A percentile compares a stretch with the other conserved stretches of the same genome.
phyloP scores from a whole-genome alignment of 2,329 filamentous ascomycete species.

The Plectosphaerella sp. region DNA sequence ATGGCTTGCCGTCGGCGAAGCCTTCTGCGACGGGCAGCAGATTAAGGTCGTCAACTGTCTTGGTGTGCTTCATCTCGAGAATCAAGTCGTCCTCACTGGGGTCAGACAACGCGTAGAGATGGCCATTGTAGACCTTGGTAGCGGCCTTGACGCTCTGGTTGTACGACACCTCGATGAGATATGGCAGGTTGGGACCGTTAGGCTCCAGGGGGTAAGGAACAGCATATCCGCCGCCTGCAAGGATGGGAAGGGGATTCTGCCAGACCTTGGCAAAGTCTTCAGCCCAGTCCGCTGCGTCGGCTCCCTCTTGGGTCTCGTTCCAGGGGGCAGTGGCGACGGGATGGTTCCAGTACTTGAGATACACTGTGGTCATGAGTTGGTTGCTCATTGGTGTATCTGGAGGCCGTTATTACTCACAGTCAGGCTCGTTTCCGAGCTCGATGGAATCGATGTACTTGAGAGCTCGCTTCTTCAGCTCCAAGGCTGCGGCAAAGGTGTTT shows the following conservation, averaged over 20 bases:
- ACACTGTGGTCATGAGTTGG: not conserved
- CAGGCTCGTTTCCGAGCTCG: conserved; percentile 54
- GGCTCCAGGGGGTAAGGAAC: not conserved
- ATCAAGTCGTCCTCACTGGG: not conserved
- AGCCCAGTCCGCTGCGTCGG: conserved; percentile 5
- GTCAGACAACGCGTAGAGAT: not conserved
- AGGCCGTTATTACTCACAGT: conserved; percentile 33
- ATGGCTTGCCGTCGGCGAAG: not conserved
- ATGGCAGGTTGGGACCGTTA: conserved; percentile 1
- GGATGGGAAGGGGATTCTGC: not conserved
- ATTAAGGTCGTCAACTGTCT: conserved; percentile 1
- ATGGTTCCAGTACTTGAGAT: not conserved
- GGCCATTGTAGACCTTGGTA: not conserved
- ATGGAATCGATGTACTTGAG: conserved; percentile 43
- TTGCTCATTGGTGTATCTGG: not conserved
- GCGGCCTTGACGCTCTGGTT: conserved; percentile 2
- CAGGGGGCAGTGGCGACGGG: conserved; percentile 3
- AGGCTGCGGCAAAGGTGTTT: conserved; percentile 50
- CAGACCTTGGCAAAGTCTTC: conserved; percentile 2
- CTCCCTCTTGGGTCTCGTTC: conserved; percentile 5
- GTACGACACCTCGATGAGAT: conserved; percentile 3
- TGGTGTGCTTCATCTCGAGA: conserved; percentile 4
- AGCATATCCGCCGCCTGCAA: conserved; percentile 4
- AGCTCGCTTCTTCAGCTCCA: conserved; percentile 23
- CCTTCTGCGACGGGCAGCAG: not conserved